Percentiles rank a stretch among this genome's conserved stretches.
Evolutionary conservation across 2,329 filamentous ascomycete genomes (phyloP).

Genomic region (Dichotomopilus funicola): DNA sequence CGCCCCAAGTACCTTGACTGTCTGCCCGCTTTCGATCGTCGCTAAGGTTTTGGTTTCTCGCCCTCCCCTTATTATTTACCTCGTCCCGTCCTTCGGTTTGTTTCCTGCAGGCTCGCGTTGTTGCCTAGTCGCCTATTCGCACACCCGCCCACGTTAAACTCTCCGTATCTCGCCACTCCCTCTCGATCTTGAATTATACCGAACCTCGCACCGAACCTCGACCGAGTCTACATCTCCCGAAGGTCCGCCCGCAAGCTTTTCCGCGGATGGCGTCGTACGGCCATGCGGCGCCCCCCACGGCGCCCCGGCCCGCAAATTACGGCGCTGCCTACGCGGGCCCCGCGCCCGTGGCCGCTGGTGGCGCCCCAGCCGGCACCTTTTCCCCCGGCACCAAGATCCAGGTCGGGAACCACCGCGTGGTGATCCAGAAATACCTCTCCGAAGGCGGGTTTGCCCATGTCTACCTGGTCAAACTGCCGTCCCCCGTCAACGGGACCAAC

Average conservation of each 20-base stretch:
- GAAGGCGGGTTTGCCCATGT: slow-evolving; percentile 98
- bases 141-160: too few species aligned
- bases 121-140: background rate
- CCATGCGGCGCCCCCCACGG: slow-evolving; percentile 30
- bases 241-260: background rate
- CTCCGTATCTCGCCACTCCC: background rate
- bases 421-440: slow-evolving; percentile 95
- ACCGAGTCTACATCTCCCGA: too few species aligned
- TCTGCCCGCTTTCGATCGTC: background rate
- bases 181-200: background rate
- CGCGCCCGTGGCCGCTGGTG: slow-evolving; percentile 34
- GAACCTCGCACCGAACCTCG: too few species aligned
- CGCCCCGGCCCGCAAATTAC: slow-evolving; percentile 35
- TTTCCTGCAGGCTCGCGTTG: background rate
- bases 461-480: slow-evolving; percentile 84
- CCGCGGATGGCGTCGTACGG: slow-evolving; percentile 36
- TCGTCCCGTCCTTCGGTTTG: background rate
- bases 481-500: slow-evolving; percentile 70
- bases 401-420: slow-evolving; percentile 83
- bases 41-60: background rate
- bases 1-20: slow-evolving; percentile 2
- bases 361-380: slow-evolving; percentile 76
- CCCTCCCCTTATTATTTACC: background rate
- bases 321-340: slow-evolving; percentile 40
- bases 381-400: slow-evolving; percentile 92